Evolutionary conservation across 805 yeast species (phyloP), one percentile per base, ranked within the genome.

Genomic region (Kuraishia ogatae): DNA sequence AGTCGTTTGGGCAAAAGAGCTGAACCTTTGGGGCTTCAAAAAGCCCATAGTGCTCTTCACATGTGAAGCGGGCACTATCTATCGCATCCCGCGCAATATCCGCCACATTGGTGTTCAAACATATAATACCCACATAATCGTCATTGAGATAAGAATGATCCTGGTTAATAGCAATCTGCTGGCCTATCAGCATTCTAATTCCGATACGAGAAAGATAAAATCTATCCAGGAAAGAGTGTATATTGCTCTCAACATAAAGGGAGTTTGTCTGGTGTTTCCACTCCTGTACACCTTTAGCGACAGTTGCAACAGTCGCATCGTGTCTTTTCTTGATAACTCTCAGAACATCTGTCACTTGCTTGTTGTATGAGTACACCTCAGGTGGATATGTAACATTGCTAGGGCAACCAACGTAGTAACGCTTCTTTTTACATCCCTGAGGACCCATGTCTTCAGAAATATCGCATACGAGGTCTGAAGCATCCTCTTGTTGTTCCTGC

Each of bases 101-200:
- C 58, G 83, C 81, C 43, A 90, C 87, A 63, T 87, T 89, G 46
- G 96, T 89, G 62, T 85, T 82, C 19, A 94, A 83, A 66, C 96
- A 89, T 50, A 90, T 89, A 56, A 91, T 89, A 2, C 97, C 97
- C 46, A 90, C 97, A 68, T 87, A 91, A 66, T 89, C 84, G 39
- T 76, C 78, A 52, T 68, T 66, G 52, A 53, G 51, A 20, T 77
- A 69, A 24, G 79, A 76, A 20, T 86, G 87, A 51, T 85, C 84
- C 75, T 80, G 79, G 71, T 83, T 85, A 53, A 90, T 77, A 1
- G 97, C 93, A 60, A 90, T 85, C 63, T 90, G 96, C 71, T 90
- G 97, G n/a, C 97, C 97, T 64, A 90, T 88, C 48, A 90, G 78
- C 96, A 91, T 91, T 60, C 97, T 79, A 58, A 91, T 91, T 1